Base-by-base conservation (phyloP, 169 alveolate genomes). In the Cryptosporidium viatorum region DNA sequence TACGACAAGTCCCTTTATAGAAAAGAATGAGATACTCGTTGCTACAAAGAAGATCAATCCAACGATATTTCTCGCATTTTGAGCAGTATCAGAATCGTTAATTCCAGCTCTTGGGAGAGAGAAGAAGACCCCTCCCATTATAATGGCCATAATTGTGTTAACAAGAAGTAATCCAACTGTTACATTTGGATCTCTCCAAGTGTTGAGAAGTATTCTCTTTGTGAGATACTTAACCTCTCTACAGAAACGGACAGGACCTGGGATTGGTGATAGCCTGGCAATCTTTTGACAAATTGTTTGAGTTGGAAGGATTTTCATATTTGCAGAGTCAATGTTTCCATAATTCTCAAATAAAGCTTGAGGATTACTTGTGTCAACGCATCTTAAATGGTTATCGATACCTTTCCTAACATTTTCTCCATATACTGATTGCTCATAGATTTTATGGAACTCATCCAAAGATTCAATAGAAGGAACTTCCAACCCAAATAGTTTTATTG, bases 241-340 rank as follows among this genome's bases (percentile, higher is more conserved):
- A 50, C 41, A 62, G 37, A 80, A 80, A 37, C 75, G 80, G 2
- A 80, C 37, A 18, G 89, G 89, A 10, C 80, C 73, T 23, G 89
- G 89, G n/a, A 80, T 80, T n/a, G 89, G 89, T n/a, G 89, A 60
- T 62, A 80, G n/a, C 55, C 75, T 62, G 10, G 68, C 43, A 37
- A 80, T 80, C 45, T 65, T 80, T 33, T 62, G 89, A 41, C 51
- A 80, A 65, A 58, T 39, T 18, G 69, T 80, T 23, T 52, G 55
- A 21, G 55, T 80, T 21, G 89, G 89, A 29, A 80, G 71, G 29
- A 65, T 59, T 39, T 65, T 80, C 89, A 80, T 80, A 26, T 80
- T 80, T n/a, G 75, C 75, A 12, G 89, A 80, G 9, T 80, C 89
- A 48, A 80, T 80, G 39, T 43, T 60, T 12, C 74, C 68, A 29